phyloP scores from a whole-genome alignment of 2,329 filamentous ascomycete genomes.

The Camptophora hylomeconis region DNA sequence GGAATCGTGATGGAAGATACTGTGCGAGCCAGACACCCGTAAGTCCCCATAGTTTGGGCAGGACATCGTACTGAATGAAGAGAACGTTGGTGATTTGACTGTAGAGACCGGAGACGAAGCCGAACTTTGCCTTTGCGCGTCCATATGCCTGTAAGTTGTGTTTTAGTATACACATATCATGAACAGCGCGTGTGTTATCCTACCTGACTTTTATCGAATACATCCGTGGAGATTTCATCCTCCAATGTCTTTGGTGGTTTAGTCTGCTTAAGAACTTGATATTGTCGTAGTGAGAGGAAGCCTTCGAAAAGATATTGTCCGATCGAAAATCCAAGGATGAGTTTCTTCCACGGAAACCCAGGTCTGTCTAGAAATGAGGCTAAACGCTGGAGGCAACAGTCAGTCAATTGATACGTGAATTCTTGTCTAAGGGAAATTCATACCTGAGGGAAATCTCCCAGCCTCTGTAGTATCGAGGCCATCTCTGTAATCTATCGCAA shows the following conservation, averaged over 20 bases:
- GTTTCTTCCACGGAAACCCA: slow-evolving; percentile 91
- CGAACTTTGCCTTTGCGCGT: slow-evolving; percentile 86
- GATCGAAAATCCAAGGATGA: slow-evolving; percentile 88
- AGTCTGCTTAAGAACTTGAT: slow-evolving; percentile 66
- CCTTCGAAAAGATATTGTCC: slow-evolving; percentile 85
- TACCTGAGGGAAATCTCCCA: slow-evolving; percentile 18
- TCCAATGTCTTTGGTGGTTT: slow-evolving; percentile 75
- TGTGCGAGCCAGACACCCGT: slow-evolving; percentile 61
- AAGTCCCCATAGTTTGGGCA: slow-evolving; percentile 79
- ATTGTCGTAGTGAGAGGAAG: slow-evolving; percentile 80
- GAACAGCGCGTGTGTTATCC: slow-evolving; percentile 7
- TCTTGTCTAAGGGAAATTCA: no score
- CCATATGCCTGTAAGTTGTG: slow-evolving; percentile 75
- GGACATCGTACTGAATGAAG: slow-evolving; percentile 80
- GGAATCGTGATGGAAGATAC: slow-evolving; percentile 65
- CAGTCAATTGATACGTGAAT: slow-evolving; percentile 1
- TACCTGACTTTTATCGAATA: slow-evolving; percentile 86
- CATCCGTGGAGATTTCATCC: slow-evolving; percentile 76
- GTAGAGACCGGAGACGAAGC: slow-evolving; percentile 68
- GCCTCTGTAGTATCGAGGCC: slow-evolving; percentile 15
- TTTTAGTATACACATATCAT: neutral
- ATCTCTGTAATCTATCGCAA: slow-evolving; percentile 7
- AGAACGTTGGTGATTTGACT: slow-evolving; percentile 77
- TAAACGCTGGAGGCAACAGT: slow-evolving; percentile 40
- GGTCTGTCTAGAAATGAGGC: slow-evolving; percentile 80